Evolutionary conservation across 1,284 basidiomycete genomes (phyloP).

Genomic region (Puccinia triticina): DNA sequence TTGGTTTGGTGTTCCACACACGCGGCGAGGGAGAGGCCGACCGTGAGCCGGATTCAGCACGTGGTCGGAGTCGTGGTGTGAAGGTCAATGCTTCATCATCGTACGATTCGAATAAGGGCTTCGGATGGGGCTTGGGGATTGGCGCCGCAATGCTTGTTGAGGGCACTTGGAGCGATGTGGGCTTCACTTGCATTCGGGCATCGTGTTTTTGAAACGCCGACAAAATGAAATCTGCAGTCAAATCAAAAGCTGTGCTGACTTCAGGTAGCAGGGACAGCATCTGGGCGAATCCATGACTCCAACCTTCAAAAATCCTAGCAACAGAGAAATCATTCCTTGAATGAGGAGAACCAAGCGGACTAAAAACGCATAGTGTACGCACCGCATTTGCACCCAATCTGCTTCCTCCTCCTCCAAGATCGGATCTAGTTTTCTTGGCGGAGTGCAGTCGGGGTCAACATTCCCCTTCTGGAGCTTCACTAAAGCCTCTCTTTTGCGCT

Average conservation of each 20-base stretch:
- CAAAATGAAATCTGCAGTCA: constrained; percentile 50
- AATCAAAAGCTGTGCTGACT: constrained; percentile 58
- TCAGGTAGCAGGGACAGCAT: constrained; percentile 85
- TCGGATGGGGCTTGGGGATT: neutral
- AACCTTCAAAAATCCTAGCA: constrained; percentile 52
- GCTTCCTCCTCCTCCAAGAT: constrained; percentile 74
- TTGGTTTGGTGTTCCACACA: neutral
- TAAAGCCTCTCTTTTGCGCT: constrained; percentile 71
- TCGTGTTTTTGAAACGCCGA: constrained; percentile 48
- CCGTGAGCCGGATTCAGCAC: constrained; percentile 36
- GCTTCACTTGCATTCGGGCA: neutral
- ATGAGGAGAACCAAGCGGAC: constrained; percentile 63
- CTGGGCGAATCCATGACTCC: constrained; percentile 81
- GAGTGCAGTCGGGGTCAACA: constrained; percentile 60
- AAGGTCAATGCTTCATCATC: constrained; percentile 47
- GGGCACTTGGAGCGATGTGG: constrained; percentile 6
- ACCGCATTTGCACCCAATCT: constrained; percentile 90
- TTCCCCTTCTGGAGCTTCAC: constrained; percentile 64
- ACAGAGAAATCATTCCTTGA: constrained; percentile 67
- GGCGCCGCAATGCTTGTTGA: neutral
- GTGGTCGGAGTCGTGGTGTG: constrained; percentile 36
- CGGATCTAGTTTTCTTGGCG: constrained; percentile 59
- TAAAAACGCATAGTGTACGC: constrained; percentile 57
- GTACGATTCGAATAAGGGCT: neutral
- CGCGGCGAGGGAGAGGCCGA: constrained; percentile 41